phyloP scores from a whole-genome alignment of 1,284 basidiomycete genomes.

The Sporisorium graminicola region DNA sequence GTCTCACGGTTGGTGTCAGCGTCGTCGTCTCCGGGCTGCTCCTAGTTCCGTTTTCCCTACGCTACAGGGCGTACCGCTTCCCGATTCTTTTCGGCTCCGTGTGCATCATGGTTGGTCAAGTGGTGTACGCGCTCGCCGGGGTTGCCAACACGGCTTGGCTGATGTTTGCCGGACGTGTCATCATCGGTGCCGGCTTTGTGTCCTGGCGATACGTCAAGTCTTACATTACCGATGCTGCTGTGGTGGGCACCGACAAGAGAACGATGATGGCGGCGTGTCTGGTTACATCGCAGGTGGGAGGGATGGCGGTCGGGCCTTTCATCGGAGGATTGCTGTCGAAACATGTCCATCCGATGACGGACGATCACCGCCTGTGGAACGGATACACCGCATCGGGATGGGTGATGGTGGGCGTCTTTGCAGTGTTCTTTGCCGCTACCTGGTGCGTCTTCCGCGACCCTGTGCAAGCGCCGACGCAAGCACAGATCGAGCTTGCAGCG shows the following conservation, averaged over 20 bases:
- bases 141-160: slow-evolving; percentile 48
- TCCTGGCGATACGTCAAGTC: slow-evolving; percentile 51
- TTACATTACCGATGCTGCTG: slow-evolving; percentile 48
- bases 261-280: slow-evolving; percentile 53
- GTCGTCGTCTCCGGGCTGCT: slow-evolving; percentile 36
- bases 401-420: slow-evolving; percentile 51
- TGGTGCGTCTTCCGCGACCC: slow-evolving; percentile 41
- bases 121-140: slow-evolving; percentile 46
- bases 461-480: neutral
- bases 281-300: slow-evolving; percentile 51
- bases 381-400: slow-evolving; percentile 48
- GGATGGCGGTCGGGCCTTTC: slow-evolving; percentile 52
- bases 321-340: slow-evolving; percentile 45
- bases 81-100: slow-evolving; percentile 44
- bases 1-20: slow-evolving; percentile 49
- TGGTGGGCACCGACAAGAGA: slow-evolving; percentile 38
- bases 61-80: slow-evolving; percentile 37
- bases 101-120: slow-evolving; percentile 40
- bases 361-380: slow-evolving; percentile 44
- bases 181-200: slow-evolving; percentile 47
- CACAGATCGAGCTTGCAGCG: slow-evolving; percentile 14
- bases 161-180: slow-evolving; percentile 41
- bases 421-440: slow-evolving; percentile 25
- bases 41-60: slow-evolving; percentile 46
- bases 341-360: slow-evolving; percentile 33